Base-by-base conservation (phyloP, 176 grass and related monocot genomes). In the Coix lacrymajobi region DNA sequence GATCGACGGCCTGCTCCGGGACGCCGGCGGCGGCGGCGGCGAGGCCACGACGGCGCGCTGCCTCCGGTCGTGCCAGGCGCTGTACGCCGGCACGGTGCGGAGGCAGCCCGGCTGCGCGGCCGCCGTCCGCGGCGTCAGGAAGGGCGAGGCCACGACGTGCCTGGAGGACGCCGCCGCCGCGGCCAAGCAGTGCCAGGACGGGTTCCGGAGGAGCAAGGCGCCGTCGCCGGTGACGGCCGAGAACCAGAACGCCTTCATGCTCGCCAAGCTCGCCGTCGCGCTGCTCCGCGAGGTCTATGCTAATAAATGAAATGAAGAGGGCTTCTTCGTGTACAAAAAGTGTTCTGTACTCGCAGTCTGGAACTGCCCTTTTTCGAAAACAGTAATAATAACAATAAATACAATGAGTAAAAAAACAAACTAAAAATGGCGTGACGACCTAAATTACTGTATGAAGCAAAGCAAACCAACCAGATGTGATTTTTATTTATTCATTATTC, bases 211-310 rank as follows among this genome's bases (percentile, higher is more conserved):
- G 51, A 81, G 17, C 29, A 48, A 7, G 0, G 52, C 4, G 8
- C 2, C 52, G 28, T 88, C 80, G 13, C 86, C 80, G 5, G 5
- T 87, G 72, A 29, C 40, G 17, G 24, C 1, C 7, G 85, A 87
- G 63, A 13, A 77, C 19, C 72, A 51, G 38, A 1, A 37, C 62
- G 63, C 37, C 29, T 82, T 87, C 85, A 69, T 62, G 71, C 85
- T 81, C 13, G 71, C 62, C 16, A 87, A 87, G 62, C 78, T 87
- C 4, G 71, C 28, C 29, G 72, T 87, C 5, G 79, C 37, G 26
- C 56, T 87, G 71, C 71, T 81, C 11, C 0, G 49, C 14, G 36
- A 44, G 43, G 34, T 62, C 29, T 28, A 66, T 34, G 1, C 52
- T 24, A 24, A 20, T 52, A 52, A 22, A 54, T 54, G 48, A 52